Conservation (phyloP, 2,329 filamentous ascomycete species). For the Aspergillus sp. region DNA sequence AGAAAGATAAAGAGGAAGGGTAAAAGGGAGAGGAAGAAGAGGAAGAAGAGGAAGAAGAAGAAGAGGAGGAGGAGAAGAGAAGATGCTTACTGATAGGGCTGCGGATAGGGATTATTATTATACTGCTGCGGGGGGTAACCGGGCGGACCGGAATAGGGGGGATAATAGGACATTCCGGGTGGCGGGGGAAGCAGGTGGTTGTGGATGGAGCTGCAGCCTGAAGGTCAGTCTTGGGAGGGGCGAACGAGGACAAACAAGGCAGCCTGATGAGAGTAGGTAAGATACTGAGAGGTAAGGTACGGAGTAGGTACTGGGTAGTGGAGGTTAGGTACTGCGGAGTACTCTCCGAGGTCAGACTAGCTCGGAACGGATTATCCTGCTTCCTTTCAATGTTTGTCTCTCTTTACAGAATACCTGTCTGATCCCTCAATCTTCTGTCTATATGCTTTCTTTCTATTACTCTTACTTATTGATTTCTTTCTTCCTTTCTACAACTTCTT, state of each 20-base stretch:
- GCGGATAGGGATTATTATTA: constrained; percentile 24
- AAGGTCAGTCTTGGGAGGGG: neutral
- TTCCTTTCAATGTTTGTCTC: too few species aligned
- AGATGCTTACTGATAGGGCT: constrained; percentile 32
- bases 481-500: too few species aligned
- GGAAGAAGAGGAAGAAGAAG: constrained; percentile 8
- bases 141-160: constrained; percentile 55
- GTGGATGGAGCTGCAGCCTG: too few species aligned
- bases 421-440: too few species aligned
- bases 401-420: too few species aligned
- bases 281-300: neutral
- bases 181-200: constrained; percentile 1
- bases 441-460: too few species aligned
- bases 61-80: constrained; percentile 8
- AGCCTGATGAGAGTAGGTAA: constrained; percentile 10
- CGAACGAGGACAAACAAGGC: constrained; percentile 17
- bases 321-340: neutral
- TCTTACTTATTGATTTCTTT: too few species aligned
- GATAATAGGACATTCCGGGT: constrained; percentile 61
- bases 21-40: neutral
- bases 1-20: neutral
- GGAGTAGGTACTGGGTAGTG: too few species aligned
- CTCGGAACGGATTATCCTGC: too few species aligned
- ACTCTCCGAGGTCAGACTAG: too few species aligned
- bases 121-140: constrained; percentile 52